Percentiles rank a stretch among this genome's conserved stretches.
These are phyloP conservation scores for Gaillardinia entomophila DNA, from an alignment of 805 yeast genomes.

Conservation along the genomic window DNA sequence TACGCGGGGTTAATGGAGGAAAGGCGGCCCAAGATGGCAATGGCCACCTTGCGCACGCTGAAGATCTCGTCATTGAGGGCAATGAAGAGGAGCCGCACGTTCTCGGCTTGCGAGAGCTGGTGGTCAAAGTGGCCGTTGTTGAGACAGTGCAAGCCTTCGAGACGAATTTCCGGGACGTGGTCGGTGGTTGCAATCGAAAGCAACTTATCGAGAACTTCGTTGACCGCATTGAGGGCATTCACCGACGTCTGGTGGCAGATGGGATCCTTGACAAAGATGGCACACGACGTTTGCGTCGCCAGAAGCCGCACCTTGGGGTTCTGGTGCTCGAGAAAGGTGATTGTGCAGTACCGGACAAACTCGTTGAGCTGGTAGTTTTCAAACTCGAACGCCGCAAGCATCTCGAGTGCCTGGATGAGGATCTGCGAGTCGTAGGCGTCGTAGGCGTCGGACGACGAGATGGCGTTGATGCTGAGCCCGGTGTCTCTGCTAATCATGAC, in stretches of 20 bases:
- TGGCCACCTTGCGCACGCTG: constrained; percentile 71
- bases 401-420: constrained; percentile 72
- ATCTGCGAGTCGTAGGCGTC: constrained; percentile 38
- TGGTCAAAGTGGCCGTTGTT: constrained; percentile 67
- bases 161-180: constrained; percentile 76
- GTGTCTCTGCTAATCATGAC: constrained; percentile 70
- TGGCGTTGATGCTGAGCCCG: constrained; percentile 30
- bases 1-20: constrained; percentile 90
- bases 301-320: constrained; percentile 73
- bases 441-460: constrained; percentile 25
- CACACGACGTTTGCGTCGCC: constrained; percentile 81
- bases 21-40: constrained; percentile 75
- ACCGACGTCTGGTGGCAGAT: constrained; percentile 81
- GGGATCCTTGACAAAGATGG: constrained; percentile 69
- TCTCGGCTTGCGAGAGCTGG: constrained; percentile 90
- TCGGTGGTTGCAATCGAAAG: constrained; percentile 84
- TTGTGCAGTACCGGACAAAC: constrained; percentile 78
- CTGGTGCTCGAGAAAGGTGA: constrained; percentile 78
- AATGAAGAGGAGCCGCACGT: constrained; percentile 76
- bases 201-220: constrained; percentile 76
- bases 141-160: constrained; percentile 69
- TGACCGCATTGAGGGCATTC: constrained; percentile 74
- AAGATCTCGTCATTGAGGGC: constrained; percentile 90
- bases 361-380: constrained; percentile 74
- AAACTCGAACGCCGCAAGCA: constrained; percentile 71